phyloP scores from a whole-genome alignment of 2,329 filamentous ascomycete genomes.

The Zalaria sp. region DNA sequence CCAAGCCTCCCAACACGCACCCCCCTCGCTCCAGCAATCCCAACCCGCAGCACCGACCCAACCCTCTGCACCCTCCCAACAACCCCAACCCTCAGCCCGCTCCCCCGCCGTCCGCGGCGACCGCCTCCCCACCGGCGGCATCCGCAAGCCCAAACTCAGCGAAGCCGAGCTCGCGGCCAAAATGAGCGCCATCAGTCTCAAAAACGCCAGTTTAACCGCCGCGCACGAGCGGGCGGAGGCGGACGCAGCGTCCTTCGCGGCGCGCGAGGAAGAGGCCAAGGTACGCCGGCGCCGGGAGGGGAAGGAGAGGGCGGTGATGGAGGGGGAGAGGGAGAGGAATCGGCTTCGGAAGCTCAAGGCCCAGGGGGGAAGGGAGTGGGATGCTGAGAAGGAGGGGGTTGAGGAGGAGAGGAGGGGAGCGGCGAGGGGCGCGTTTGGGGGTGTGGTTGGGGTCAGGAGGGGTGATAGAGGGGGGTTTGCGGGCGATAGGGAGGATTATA shows the following conservation, averaged over 20 bases:
- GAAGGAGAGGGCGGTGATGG: conserved; percentile 43
- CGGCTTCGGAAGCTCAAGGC: conserved; percentile 44
- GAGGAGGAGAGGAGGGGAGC: conserved; percentile 24
- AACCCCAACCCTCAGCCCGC: conserved; percentile 8
- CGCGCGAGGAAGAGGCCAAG: conserved; percentile 46
- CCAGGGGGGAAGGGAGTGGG: conserved; percentile 46
- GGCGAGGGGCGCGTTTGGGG: conserved; percentile 38
- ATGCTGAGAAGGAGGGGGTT: conserved; percentile 41
- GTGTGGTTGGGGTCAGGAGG: conserved; percentile 21
- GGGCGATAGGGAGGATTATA: conserved; percentile 16
- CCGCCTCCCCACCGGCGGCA: conserved; percentile 20
- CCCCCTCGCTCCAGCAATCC: conserved; percentile 2
- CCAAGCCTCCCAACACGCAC: not conserved
- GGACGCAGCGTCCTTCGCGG: conserved; percentile 49
- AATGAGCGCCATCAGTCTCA: conserved; percentile 46
- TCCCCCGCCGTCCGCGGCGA: conserved; percentile 18
- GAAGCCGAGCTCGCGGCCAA: conserved; percentile 49
- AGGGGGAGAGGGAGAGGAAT: conserved; percentile 48
- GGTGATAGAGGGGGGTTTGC: conserved; percentile 9
- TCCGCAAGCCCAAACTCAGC: conserved; percentile 43
- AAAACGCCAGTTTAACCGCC: conserved; percentile 44
- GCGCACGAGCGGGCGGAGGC: conserved; percentile 53
- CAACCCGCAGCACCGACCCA: conserved; percentile 1
- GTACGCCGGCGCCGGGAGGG: conserved; percentile 34
- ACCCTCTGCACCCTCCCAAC: conserved; percentile 7